Conservation (phyloP, 2,329 filamentous ascomycete species). For the Stemphylium vesicarium region DNA sequence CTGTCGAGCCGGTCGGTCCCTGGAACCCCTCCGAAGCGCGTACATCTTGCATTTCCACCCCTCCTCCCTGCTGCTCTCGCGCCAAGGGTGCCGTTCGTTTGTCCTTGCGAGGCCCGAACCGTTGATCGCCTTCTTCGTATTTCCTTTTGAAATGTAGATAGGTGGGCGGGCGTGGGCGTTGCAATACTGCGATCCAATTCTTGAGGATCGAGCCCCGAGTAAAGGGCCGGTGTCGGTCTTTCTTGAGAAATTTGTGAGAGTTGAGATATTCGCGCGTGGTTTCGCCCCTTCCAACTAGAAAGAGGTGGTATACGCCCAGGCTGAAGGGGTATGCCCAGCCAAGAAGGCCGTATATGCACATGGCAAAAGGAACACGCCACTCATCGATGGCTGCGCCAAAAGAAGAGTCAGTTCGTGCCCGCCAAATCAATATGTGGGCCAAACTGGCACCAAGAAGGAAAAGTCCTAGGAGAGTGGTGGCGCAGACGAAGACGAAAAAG, state of each 20-base stretch:
- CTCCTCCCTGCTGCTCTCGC: conserved; percentile 60
- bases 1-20: conserved; percentile 37
- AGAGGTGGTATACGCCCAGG: conserved; percentile 86
- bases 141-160: conserved; percentile 85
- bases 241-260: conserved; percentile 91
- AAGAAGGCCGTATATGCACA: conserved; percentile 82
- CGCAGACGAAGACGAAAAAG: conserved; percentile 90
- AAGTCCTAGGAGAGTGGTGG: conserved; percentile 75
- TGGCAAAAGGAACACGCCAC: conserved; percentile 82
- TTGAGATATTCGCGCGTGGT: conserved; percentile 97
- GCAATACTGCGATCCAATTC: conserved; percentile 83
- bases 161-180: conserved; percentile 82
- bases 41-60: conserved; percentile 73
- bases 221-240: conserved; percentile 89
- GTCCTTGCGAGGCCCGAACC: conserved; percentile 69
- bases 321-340: conserved; percentile 80
- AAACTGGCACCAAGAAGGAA: conserved; percentile 79
- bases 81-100: conserved; percentile 57
- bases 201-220: conserved; percentile 75
- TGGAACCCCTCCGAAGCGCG: conserved; percentile 40
- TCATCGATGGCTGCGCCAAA: conserved; percentile 73
- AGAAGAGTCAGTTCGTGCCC: conserved; percentile 65
- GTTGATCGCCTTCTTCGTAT: conserved; percentile 82
- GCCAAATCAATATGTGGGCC: conserved; percentile 80
- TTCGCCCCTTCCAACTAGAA: conserved; percentile 87